These are phyloP conservation scores for Aspergillus sclerotioniger DNA, from an alignment of 495 filamentous ascomycete genomes.

Conservation along the genomic window DNA sequence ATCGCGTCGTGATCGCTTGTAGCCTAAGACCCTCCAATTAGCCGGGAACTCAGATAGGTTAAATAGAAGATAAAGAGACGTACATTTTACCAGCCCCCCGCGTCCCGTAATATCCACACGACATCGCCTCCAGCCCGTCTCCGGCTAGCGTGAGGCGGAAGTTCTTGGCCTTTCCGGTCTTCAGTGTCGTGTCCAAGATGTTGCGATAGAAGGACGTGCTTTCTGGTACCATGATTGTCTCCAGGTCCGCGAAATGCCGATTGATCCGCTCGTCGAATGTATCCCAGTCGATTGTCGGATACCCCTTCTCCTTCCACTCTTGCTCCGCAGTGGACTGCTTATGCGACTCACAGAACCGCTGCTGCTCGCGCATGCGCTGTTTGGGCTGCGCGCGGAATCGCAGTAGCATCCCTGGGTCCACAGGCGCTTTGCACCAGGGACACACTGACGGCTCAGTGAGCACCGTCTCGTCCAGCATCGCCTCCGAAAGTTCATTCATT, in stretches of 20 bases:
- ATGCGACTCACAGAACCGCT: slow-evolving; percentile 71
- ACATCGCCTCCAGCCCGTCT: slow-evolving; percentile 43
- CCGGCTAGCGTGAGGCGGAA: slow-evolving; percentile 48
- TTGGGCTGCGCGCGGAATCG: slow-evolving; percentile 44
- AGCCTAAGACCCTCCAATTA: slow-evolving; percentile 34
- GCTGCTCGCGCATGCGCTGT: slow-evolving; percentile 61
- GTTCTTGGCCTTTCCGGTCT: slow-evolving; percentile 59
- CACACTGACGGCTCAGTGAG: slow-evolving; percentile 39
- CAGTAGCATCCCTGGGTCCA: slow-evolving; percentile 52
- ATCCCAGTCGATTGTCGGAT: slow-evolving; percentile 79
- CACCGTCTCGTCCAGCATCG: slow-evolving; percentile 3
- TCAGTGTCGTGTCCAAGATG: slow-evolving; percentile 55
- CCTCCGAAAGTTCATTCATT: slow-evolving; percentile 11
- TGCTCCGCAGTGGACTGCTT: slow-evolving; percentile 54
- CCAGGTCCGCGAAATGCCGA: slow-evolving; percentile 53
- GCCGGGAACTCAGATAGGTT: neutral
- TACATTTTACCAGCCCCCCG: slow-evolving; percentile 68
- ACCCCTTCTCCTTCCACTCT: slow-evolving; percentile 62
- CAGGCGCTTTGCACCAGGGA: slow-evolving; percentile 65
- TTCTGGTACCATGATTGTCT: slow-evolving; percentile 56
- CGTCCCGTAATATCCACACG: slow-evolving; percentile 84
- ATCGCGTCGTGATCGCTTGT: slow-evolving; percentile 61
- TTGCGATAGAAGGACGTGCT: slow-evolving; percentile 60
- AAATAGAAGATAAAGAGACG: slow-evolving; percentile 15
- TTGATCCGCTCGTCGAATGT: slow-evolving; percentile 61